Evolutionary conservation across 164 flowering plant species (phyloP).

Genomic region (Aristolochia californica): DNA sequence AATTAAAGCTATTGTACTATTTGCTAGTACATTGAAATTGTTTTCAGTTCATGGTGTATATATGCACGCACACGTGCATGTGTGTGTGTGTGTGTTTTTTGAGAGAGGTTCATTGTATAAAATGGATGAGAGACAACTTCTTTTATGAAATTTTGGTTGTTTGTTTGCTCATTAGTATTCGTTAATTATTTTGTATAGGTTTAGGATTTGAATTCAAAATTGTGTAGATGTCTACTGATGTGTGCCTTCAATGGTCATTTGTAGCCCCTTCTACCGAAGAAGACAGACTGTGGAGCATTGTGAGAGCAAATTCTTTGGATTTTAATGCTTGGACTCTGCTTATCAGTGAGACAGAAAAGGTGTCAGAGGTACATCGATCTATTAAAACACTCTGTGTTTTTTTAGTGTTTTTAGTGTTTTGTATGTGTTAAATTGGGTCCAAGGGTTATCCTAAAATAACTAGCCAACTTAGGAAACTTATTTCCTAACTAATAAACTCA

Average conservation of each 20-base stretch:
- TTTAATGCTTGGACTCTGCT: conserved; percentile 93
- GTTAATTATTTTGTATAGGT: neutral
- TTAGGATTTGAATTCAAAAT: neutral
- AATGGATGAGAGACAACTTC: neutral
- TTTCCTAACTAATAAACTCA: too few relatives aligned
- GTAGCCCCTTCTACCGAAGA: conserved; percentile 67
- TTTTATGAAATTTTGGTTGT: neutral
- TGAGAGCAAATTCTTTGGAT: conserved; percentile 69
- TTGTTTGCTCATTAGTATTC: too few relatives aligned
- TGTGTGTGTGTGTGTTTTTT: too few relatives aligned
- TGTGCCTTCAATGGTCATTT: neutral
- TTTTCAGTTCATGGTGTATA: too few relatives aligned
- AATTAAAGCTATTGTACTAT: neutral
- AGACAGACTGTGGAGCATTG: conserved; percentile 87
- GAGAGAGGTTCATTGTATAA: too few relatives aligned
- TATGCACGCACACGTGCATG: too few relatives aligned
- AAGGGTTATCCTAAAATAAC: too few relatives aligned
- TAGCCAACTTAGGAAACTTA: too few relatives aligned
- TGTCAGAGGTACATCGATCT: conserved; percentile 49
- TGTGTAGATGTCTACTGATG: too few relatives aligned
- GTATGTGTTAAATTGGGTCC: too few relatives aligned
- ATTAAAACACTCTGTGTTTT: neutral
- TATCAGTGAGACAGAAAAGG: conserved; percentile 90
- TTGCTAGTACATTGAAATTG: neutral
- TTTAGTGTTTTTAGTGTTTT: neutral